Percentiles rank a stretch among this genome's conserved stretches.
phyloP scores from a whole-genome alignment of 345 rosid genomes.

The Cardamine resedifolia region DNA sequence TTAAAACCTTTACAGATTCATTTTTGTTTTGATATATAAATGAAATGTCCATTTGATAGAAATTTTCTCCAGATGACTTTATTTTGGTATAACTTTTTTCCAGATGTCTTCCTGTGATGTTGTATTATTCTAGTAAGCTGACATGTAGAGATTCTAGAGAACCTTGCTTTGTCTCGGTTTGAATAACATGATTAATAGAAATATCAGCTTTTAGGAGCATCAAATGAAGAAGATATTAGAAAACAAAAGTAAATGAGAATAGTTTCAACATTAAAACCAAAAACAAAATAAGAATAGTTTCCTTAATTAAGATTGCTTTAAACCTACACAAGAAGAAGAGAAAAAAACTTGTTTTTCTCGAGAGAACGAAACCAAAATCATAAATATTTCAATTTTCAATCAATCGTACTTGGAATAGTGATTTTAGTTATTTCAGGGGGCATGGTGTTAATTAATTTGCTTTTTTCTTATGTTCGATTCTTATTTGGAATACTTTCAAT shows the following conservation, averaged over 20 bases:
- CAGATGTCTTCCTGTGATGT: conserved; percentile 14
- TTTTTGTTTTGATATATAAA: not conserved
- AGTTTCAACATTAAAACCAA: no score
- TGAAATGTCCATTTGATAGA: not conserved
- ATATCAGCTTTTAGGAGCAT: conserved; percentile 30
- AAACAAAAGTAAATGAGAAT: conserved; percentile 30
- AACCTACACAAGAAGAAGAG: not conserved
- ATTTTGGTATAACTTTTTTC: not conserved
- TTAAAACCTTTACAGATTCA: not conserved
- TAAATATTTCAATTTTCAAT: not conserved
- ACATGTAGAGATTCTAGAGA: conserved; percentile 24
- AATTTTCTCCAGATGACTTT: not conserved
- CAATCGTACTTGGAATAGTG: not conserved
- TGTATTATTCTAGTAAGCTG: conserved; percentile 19
- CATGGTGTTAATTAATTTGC: not conserved
- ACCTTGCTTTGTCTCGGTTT: conserved; percentile 27
- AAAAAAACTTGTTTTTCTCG: not conserved
- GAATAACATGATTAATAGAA: conserved; percentile 4
- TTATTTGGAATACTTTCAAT: not conserved
- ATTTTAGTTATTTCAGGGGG: not conserved
- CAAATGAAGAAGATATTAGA: conserved; percentile 7
- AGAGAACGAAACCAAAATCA: not conserved
- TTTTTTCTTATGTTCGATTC: not conserved
- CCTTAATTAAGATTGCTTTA: not conserved
- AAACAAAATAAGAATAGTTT: conserved; percentile 12